A percentile compares a stretch with the other conserved stretches of the same genome.
These are phyloP conservation scores for Globisporangium canariense DNA, from an alignment of 352 stramenopile genomes.

Conservation along the genomic window DNA sequence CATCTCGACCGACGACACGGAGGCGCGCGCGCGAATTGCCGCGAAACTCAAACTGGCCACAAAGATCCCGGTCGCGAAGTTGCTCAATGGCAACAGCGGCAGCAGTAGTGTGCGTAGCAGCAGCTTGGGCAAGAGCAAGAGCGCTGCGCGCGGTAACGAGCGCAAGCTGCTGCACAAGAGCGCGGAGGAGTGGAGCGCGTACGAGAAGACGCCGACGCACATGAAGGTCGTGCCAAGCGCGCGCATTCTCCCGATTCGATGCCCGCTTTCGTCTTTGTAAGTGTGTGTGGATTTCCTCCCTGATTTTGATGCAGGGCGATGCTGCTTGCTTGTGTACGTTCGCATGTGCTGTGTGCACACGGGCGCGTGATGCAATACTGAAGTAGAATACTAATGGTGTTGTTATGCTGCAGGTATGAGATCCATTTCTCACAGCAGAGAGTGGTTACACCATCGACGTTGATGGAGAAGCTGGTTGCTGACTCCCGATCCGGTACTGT, in stretches of 20 bases:
- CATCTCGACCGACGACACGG: slow-evolving; percentile 14
- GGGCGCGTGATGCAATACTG: background rate
- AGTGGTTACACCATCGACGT: slow-evolving; percentile 55
- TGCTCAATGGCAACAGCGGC: slow-evolving; percentile 15
- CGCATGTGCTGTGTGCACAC: background rate
- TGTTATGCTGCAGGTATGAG: slow-evolving; percentile 59
- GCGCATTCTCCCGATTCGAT: slow-evolving; percentile 73
- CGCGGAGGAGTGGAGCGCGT: slow-evolving; percentile 56
- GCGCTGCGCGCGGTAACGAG: slow-evolving; percentile 14
- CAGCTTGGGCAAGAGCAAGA: slow-evolving; percentile 18
- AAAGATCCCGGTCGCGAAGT: slow-evolving; percentile 8
- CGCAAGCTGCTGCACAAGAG: slow-evolving; percentile 75
- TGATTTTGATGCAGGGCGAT: background rate
- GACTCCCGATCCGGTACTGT: slow-evolving; percentile 53
- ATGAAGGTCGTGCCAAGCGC: slow-evolving; percentile 44
- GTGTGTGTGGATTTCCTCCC: slow-evolving; percentile 16
- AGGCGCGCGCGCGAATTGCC: slow-evolving; percentile 18
- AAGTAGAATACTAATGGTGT: background rate
- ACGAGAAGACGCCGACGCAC: slow-evolving; percentile 54
- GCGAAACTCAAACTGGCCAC: slow-evolving; percentile 20
- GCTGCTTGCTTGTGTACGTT: background rate
- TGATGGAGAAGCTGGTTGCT: slow-evolving; percentile 84
- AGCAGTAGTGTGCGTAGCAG: slow-evolving; percentile 8
- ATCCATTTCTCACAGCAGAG: slow-evolving; percentile 68
- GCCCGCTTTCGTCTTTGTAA: slow-evolving; percentile 76